These are phyloP conservation scores for Cephalotrichum gorgonifer DNA, from an alignment of 2,329 filamentous ascomycete species.

Conservation along the genomic window DNA sequence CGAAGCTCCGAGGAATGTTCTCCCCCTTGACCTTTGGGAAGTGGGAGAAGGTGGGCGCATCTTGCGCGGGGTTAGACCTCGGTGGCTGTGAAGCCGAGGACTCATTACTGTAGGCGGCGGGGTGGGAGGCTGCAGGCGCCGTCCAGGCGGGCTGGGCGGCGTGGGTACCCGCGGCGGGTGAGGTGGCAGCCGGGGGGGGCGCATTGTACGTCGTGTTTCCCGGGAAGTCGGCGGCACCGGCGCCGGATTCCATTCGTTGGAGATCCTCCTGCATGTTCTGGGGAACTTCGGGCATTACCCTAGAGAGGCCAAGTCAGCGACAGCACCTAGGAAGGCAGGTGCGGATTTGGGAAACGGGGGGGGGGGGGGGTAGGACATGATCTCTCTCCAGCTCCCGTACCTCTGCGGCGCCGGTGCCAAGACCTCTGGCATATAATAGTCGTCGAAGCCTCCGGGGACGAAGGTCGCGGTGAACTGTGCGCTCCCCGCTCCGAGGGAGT, in stretches of 20 bases:
- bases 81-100: too few species aligned
- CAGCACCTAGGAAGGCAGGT: slow-evolving; percentile 3
- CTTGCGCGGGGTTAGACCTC: slow-evolving; percentile 30
- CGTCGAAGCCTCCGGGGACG: slow-evolving; percentile 46
- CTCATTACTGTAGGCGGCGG: background rate
- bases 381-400: too few species aligned
- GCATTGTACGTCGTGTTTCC: background rate
- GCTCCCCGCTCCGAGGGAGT: background rate
- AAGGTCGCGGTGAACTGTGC: slow-evolving; percentile 40
- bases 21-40: slow-evolving; percentile 81
- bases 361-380: too few species aligned
- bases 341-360: background rate
- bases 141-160: background rate
- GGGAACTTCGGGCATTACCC: slow-evolving; percentile 89
- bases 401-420: slow-evolving; percentile 47
- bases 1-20: slow-evolving; percentile 86
- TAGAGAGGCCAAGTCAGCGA: slow-evolving; percentile 27
- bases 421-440: slow-evolving; percentile 52
- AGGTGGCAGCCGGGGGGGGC: slow-evolving; percentile 1
- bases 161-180: background rate
- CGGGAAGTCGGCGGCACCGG: slow-evolving; percentile 31
- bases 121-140: background rate
- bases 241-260: slow-evolving; percentile 79
- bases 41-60: slow-evolving; percentile 73
- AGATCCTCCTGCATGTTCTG: slow-evolving; percentile 95